Conservation (phyloP, 495 filamentous ascomycete genomes). For the Trichocladium antarcticum region DNA sequence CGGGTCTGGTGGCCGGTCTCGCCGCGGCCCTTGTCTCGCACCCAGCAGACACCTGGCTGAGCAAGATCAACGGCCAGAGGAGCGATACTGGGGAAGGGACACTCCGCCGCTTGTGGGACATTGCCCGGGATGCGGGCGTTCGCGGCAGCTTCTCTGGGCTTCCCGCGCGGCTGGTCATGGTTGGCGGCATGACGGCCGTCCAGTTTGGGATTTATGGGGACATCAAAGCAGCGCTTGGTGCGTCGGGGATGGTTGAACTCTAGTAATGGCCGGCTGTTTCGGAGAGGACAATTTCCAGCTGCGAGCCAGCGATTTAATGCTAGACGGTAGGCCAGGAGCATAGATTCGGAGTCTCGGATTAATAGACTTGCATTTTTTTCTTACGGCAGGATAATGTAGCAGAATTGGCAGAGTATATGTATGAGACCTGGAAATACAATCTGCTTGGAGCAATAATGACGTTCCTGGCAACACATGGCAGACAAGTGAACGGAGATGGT, state of each 20-base stretch:
- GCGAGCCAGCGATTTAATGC: too few species aligned
- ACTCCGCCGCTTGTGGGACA: constrained; percentile 62
- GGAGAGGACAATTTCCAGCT: neutral
- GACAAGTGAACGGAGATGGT: too few species aligned
- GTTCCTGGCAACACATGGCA: too few species aligned
- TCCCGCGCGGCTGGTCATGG: constrained; percentile 62
- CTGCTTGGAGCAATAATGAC: too few species aligned
- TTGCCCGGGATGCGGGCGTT: constrained; percentile 66
- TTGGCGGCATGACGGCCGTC: constrained; percentile 62
- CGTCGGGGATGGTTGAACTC: neutral
- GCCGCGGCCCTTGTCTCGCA: constrained; percentile 77
- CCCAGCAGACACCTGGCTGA: constrained; percentile 80
- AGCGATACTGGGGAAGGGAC: constrained; percentile 70
- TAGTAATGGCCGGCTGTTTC: neutral
- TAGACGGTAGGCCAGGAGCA: too few species aligned
- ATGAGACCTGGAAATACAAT: too few species aligned
- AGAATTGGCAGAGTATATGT: too few species aligned
- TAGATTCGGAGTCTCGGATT: too few species aligned
- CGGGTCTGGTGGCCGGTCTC: constrained; percentile 77
- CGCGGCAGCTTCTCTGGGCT: constrained; percentile 67
- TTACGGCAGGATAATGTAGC: too few species aligned
- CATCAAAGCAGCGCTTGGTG: constrained; percentile 37
- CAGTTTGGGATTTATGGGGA: constrained; percentile 81
- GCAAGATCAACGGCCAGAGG: constrained; percentile 86
- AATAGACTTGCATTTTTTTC: too few species aligned